These are phyloP conservation scores for Saccharomycopsis amapae DNA, from an alignment of 805 yeast species.

Conservation along the genomic window DNA sequence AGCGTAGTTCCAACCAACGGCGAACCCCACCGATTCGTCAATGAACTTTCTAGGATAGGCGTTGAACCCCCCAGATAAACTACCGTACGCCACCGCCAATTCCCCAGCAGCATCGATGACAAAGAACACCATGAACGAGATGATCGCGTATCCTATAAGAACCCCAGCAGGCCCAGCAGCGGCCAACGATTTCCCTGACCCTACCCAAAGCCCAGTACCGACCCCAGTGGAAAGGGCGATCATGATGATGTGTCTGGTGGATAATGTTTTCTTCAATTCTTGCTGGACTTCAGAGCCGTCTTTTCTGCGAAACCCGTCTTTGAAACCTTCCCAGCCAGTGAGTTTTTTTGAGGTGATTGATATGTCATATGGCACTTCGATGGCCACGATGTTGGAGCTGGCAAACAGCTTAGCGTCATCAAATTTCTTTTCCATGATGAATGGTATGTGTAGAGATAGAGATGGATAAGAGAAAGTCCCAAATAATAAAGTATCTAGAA, in stretches of 20 bases:
- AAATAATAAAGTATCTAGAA: too few species aligned
- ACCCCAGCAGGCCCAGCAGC: constrained; percentile 42
- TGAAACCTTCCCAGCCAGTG: constrained; percentile 13
- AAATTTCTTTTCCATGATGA: neutral
- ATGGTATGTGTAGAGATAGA: neutral
- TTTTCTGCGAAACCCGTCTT: constrained; percentile 12
- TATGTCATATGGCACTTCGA: neutral
- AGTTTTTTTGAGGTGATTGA: neutral
- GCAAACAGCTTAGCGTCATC: neutral
- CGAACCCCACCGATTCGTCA: constrained; percentile 54
- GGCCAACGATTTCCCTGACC: constrained; percentile 42
- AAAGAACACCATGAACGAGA: constrained; percentile 50
- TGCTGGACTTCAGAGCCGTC: constrained; percentile 12
- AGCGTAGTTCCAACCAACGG: constrained; percentile 54
- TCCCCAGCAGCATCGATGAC: constrained; percentile 61
- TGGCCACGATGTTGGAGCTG: constrained; percentile 1
- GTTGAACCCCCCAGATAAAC: constrained; percentile 35
- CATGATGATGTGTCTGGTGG: constrained; percentile 51
- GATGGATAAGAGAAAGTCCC: too few species aligned
- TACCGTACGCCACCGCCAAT: constrained; percentile 36
- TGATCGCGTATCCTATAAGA: constrained; percentile 49
- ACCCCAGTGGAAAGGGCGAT: constrained; percentile 81
- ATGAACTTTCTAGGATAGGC: constrained; percentile 32
- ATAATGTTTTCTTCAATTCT: constrained; percentile 28
- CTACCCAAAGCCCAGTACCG: constrained; percentile 67